Evolutionary conservation across 768 basidiomycete species (phyloP).

Genomic region (Royoungia palumana): DNA sequence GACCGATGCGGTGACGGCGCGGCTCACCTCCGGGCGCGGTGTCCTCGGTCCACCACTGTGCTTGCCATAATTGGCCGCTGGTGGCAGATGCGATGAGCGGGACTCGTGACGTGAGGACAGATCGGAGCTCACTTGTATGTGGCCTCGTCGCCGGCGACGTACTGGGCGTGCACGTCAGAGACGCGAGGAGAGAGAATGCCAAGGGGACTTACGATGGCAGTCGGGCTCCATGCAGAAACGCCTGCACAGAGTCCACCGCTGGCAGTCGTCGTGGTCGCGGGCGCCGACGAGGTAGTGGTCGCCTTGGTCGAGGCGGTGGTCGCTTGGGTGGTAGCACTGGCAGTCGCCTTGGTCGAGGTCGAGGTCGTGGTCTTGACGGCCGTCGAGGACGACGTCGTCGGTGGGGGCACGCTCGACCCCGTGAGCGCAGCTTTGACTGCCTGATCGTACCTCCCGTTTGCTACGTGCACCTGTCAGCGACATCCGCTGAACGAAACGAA

Average conservation of each 20-base stretch:
- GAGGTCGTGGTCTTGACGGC: neutral
- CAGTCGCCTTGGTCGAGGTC: constrained; percentile 9
- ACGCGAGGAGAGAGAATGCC: neutral
- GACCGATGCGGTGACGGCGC: too few species aligned
- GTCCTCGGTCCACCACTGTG: constrained; percentile 17
- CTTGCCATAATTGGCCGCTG: constrained; percentile 8
- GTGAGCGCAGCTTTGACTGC: constrained; percentile 42
- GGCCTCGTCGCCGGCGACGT: constrained; percentile 40
- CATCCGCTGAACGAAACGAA: neutral
- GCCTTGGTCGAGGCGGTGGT: neutral
- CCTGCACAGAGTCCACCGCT: constrained; percentile 37
- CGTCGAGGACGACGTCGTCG: constrained; percentile 20
- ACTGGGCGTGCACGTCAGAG: constrained; percentile 27
- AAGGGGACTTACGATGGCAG: constrained; percentile 34
- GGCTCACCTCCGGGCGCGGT: constrained; percentile 4
- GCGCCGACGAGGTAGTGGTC: neutral
- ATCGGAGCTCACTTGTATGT: constrained; percentile 38
- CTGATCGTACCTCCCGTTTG: constrained; percentile 42
- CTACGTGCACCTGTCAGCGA: constrained; percentile 14
- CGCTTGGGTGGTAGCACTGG: neutral
- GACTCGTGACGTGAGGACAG: neutral
- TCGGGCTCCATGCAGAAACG: constrained; percentile 40
- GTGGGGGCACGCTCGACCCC: constrained; percentile 5
- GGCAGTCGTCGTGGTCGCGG: constrained; percentile 6
- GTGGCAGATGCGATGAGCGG: too few species aligned